Evolutionary conservation across 164 flowering plant genomes (phyloP).

Genomic region (Aristolochia contorta): DNA sequence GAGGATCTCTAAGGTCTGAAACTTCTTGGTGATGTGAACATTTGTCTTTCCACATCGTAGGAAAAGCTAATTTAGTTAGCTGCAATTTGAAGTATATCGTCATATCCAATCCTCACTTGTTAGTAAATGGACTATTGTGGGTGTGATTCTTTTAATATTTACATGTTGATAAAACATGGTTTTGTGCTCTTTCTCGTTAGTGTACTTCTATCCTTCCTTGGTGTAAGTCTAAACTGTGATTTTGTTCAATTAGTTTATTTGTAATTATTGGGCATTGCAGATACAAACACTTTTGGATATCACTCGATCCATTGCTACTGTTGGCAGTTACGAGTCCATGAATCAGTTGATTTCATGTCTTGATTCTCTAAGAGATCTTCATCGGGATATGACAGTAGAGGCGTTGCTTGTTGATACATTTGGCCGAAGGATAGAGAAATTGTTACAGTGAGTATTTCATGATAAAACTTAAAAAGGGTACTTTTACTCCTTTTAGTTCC

Average conservation of each 20-base stretch:
- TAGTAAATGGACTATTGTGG: too few species aligned
- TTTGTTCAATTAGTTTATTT: background rate
- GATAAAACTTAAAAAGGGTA: background rate
- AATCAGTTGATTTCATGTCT: slow-evolving; percentile 29
- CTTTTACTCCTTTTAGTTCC: background rate
- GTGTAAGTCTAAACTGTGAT: background rate
- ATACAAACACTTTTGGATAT: slow-evolving; percentile 69
- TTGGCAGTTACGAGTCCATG: slow-evolving; percentile 48
- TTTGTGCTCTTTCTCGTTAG: background rate
- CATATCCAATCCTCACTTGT: too few species aligned
- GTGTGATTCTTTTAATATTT: background rate
- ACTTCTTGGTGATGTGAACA: too few species aligned
- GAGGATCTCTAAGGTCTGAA: too few species aligned
- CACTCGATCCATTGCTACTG: slow-evolving; percentile 59
- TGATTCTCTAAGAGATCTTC: slow-evolving; percentile 71
- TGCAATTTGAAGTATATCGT: too few species aligned
- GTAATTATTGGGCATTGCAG: slow-evolving; percentile 28
- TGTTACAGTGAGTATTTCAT: slow-evolving; percentile 50
- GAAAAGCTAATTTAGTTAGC: too few species aligned
- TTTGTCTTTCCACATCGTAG: too few species aligned
- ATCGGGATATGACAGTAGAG: slow-evolving; percentile 85
- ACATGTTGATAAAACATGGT: background rate
- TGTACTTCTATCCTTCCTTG: background rate
- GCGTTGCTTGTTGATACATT: slow-evolving; percentile 92
- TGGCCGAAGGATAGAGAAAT: slow-evolving; percentile 90